Conservation (phyloP, 192 early-diverging fungal genomes). For the Nowakowskiella sp. region DNA sequence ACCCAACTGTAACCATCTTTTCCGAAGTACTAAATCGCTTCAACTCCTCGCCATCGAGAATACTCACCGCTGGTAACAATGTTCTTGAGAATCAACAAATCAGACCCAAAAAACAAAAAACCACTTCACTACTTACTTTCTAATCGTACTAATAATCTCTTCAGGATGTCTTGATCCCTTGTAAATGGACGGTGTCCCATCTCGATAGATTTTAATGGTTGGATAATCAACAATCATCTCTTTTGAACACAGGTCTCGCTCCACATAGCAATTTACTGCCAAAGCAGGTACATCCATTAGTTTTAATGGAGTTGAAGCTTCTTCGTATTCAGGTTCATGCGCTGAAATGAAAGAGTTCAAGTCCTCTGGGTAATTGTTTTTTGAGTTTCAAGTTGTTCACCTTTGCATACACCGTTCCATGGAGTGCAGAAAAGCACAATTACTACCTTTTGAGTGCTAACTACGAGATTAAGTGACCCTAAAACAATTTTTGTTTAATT, state of each 20-base stretch:
- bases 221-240: slow-evolving; percentile 84
- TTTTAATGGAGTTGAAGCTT: slow-evolving; percentile 82
- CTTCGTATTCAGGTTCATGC: slow-evolving; percentile 94
- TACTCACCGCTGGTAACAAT: slow-evolving; percentile 76
- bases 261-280: slow-evolving; percentile 95
- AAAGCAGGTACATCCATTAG: slow-evolving; percentile 62
- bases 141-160: slow-evolving; percentile 86
- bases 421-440: no score
- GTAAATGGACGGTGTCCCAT: slow-evolving; percentile 66
- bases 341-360: no score
- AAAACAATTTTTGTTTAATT: no score
- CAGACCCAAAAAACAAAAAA: no score
- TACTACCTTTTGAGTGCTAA: no score
- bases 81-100: no score
- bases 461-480: no score
- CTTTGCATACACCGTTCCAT: no score
- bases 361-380: no score
- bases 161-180: slow-evolving; percentile 79
- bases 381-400: no score
- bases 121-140: no score
- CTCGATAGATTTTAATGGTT: slow-evolving; percentile 81
- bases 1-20: slow-evolving; percentile 83
- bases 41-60: slow-evolving; percentile 59
- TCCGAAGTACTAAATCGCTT: slow-evolving; percentile 72
- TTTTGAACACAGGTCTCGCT: slow-evolving; percentile 73